Percentiles rank a stretch among this genome's conserved stretches.
Evolutionary conservation across 139 green algal genomes (phyloP).

Genomic region (Closterium sp.): DNA sequence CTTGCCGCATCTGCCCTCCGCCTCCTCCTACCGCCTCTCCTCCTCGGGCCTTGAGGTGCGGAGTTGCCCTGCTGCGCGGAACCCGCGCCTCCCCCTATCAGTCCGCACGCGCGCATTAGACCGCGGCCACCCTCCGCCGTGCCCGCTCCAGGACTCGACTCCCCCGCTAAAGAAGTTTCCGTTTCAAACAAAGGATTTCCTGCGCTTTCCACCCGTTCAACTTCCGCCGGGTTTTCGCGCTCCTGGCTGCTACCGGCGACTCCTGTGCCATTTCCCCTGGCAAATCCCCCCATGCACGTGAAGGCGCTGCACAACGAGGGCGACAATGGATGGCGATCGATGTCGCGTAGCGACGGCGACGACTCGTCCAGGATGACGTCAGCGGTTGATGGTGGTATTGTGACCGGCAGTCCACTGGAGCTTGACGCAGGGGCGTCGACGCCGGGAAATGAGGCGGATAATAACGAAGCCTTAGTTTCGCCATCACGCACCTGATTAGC

Average conservation of each 20-base stretch:
- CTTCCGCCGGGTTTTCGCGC: background rate
- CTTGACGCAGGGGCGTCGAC: background rate
- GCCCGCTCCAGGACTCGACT: background rate
- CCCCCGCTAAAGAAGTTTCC: background rate
- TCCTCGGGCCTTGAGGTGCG: background rate
- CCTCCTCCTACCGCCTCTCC: background rate
- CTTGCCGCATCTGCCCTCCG: background rate
- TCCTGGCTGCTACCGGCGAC: background rate
- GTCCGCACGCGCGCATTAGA: background rate
- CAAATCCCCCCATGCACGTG: background rate
- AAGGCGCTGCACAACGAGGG: background rate
- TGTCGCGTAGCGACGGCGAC: background rate
- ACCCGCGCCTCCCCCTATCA: background rate
- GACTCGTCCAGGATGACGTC: background rate
- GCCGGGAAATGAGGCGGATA: background rate
- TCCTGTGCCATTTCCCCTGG: background rate
- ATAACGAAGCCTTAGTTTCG: background rate
- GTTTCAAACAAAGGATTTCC: background rate
- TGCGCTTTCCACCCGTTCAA: background rate
- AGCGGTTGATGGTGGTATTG: background rate
- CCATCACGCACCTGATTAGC: background rate
- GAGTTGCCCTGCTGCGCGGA: background rate
- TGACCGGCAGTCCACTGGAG: background rate
- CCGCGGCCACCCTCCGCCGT: background rate
- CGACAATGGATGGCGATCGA: background rate